Evolutionary conservation across 1,284 basidiomycete species (phyloP), one percentile per base, ranked within the genome.

Genomic region (Taiwanofungus camphoratus): DNA sequence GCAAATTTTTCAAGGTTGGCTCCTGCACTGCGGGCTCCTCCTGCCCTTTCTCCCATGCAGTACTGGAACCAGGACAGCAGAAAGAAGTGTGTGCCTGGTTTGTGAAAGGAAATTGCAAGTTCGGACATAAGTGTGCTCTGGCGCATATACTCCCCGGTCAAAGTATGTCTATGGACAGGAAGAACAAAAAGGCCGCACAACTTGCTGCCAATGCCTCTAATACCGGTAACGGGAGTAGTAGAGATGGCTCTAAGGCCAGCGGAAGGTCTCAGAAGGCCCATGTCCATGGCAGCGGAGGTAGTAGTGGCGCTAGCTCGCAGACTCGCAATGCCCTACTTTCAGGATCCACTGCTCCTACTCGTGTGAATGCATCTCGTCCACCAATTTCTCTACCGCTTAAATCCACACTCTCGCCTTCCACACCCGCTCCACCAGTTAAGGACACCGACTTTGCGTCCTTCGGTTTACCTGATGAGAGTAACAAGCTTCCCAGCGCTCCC

Each of bases 71-170:
- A 8, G 88, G 87, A 6, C 82, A 83, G 45, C 82, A 83, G 53
- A 96, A 96, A 64, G 92, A 95, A 56, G 77, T 88, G 39, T 99
- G 95, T 61, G 86, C 92, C 36, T 98, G 93, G 92, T 99, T 86
- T 57, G 73, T 90, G 44, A 90, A 90, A 65, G 92, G 95, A 2
- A 95, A 91, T 67, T 99, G 95, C 76, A 95, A 95, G 67, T 98
- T 98, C 59, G 94, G 88, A 7, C 93, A 97, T 73, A 97, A 97
- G 61, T 97, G 94, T 55, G 92, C 92, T 3, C 77, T 94, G 24
- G 93, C 93, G 1, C 95, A 98, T 61, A 76, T 98, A 41, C 74
- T 95, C 3, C 94, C 94, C 3, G 95, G 94, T 4, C 94, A 98
- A 68, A 86, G 79, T 52, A 83, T 93, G 81, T 79, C 87, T 9